phyloP scores from a whole-genome alignment of 192 early-diverging fungal genomes.

The Spizellomyces punctatus region DNA sequence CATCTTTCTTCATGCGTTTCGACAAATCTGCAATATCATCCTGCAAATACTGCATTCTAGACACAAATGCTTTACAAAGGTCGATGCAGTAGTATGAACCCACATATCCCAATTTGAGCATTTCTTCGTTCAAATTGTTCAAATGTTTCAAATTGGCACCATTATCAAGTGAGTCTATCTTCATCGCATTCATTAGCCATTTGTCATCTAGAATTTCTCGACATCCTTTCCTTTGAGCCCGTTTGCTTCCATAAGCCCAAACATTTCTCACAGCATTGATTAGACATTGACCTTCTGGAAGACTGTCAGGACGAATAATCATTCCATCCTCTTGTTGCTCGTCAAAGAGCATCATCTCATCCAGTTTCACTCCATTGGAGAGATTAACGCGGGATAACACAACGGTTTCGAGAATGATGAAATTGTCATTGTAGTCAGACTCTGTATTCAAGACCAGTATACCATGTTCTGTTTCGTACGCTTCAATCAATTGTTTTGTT shows the following conservation, averaged over 20 bases:
- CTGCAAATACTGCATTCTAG: not conserved
- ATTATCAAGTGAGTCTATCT: not conserved
- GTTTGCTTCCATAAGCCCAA: constrained; percentile 3
- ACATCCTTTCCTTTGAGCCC: constrained; percentile 2
- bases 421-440: not conserved
- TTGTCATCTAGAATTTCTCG: constrained; percentile 5
- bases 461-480: constrained; percentile 1
- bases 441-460: not conserved
- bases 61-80: not conserved
- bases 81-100: constrained; percentile 9
- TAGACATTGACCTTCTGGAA: constrained; percentile 3
- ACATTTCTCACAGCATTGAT: not conserved
- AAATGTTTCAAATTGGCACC: not conserved
- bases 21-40: not conserved
- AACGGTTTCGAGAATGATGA: constrained; percentile 8
- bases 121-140: not conserved
- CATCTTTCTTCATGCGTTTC: too few relatives aligned
- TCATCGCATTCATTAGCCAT: not conserved
- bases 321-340: constrained; percentile 5
- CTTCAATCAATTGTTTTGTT: not conserved
- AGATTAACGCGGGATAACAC: constrained; percentile 10
- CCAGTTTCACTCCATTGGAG: not conserved
- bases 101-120: not conserved
- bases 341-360: constrained; percentile 21
- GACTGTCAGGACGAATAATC: not conserved